These are phyloP conservation scores for Globisporangium sylvaticum DNA, from an alignment of 352 stramenopile species.

Conservation along the genomic window DNA sequence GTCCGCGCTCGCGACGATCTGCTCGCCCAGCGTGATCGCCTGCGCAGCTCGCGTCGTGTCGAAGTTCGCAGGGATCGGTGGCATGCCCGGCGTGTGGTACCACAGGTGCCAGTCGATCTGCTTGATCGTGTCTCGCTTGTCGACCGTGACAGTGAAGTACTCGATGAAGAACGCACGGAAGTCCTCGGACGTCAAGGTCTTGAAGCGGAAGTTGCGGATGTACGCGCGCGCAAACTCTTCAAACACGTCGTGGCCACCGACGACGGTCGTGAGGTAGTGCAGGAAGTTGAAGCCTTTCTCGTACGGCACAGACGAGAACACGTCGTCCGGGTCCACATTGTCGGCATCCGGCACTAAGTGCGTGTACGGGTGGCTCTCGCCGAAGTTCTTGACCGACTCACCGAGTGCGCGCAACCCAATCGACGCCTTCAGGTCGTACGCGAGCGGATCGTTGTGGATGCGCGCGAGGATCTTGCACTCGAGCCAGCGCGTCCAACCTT, in stretches of 20 bases:
- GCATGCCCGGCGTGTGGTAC: constrained; percentile 90
- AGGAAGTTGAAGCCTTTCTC: constrained; percentile 92
- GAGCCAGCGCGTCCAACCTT: constrained; percentile 97
- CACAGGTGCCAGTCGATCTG: constrained; percentile 93
- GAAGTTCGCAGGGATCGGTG: constrained; percentile 77
- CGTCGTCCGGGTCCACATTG: constrained; percentile 94
- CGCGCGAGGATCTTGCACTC: constrained; percentile 94
- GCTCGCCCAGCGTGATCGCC: constrained; percentile 38
- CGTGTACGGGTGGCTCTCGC: constrained; percentile 79
- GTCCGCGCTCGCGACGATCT: constrained; percentile 28
- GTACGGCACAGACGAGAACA: constrained; percentile 94
- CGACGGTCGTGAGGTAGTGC: constrained; percentile 66
- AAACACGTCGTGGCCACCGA: constrained; percentile 41
- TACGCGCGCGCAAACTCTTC: constrained; percentile 91
- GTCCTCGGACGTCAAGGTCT: constrained; percentile 80
- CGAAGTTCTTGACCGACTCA: constrained; percentile 46
- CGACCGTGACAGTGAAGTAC: constrained; percentile 58
- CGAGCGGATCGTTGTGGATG: constrained; percentile 35
- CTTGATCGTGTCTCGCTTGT: constrained; percentile 32
- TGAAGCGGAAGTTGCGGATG: constrained; percentile 86
- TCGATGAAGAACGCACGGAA: constrained; percentile 69
- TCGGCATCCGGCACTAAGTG: constrained; percentile 82
- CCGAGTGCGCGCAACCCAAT: constrained; percentile 41
- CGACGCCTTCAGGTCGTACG: constrained; percentile 54
- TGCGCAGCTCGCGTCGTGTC: constrained; percentile 76